Percentiles rank a stretch among this genome's conserved stretches.
phyloP scores from a whole-genome alignment of 495 filamentous ascomycete species.

The Cladorrhinum samala region DNA sequence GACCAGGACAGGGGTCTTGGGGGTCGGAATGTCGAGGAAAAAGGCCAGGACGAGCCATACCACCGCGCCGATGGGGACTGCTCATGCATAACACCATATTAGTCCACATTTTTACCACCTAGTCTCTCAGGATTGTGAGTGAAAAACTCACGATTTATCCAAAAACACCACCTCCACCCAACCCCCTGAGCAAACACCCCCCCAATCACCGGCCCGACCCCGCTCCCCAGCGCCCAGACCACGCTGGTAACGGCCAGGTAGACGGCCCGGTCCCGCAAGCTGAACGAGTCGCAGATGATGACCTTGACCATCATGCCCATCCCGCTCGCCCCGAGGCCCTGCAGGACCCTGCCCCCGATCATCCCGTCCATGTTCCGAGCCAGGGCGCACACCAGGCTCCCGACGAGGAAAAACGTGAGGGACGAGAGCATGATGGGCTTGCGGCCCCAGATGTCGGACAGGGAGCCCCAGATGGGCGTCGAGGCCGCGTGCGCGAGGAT shows the following conservation, averaged over 20 bases:
- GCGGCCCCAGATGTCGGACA: constrained; percentile 75
- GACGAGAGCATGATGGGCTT: constrained; percentile 68
- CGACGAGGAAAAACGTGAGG: constrained; percentile 63
- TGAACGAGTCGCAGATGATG: constrained; percentile 68
- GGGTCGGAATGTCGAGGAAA: constrained; percentile 64
- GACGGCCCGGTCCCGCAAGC: constrained; percentile 54
- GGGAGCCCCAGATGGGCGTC: constrained; percentile 68
- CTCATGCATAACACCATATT: not conserved
- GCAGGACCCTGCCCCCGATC: constrained; percentile 64
- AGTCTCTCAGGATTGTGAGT: not conserved
- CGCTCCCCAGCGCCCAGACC: constrained; percentile 46
- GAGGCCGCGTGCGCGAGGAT: constrained; percentile 59
- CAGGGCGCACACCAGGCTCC: constrained; percentile 63
- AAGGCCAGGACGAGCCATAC: constrained; percentile 60
- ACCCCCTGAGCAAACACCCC: constrained; percentile 49
- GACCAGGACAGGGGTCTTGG: constrained; percentile 57
- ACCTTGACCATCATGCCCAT: constrained; percentile 72
- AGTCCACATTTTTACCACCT: not conserved
- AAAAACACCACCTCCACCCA: constrained; percentile 60
- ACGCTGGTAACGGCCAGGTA: constrained; percentile 40
- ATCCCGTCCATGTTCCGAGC: constrained; percentile 61
- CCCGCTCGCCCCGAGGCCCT: constrained; percentile 72
- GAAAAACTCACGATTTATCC: constrained; percentile 49
- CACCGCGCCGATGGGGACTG: constrained; percentile 58
- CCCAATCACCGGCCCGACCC: constrained; percentile 54